Evolutionary conservation across 192 early-diverging fungal species (phyloP).

Genomic region (Coemansia sp.): DNA sequence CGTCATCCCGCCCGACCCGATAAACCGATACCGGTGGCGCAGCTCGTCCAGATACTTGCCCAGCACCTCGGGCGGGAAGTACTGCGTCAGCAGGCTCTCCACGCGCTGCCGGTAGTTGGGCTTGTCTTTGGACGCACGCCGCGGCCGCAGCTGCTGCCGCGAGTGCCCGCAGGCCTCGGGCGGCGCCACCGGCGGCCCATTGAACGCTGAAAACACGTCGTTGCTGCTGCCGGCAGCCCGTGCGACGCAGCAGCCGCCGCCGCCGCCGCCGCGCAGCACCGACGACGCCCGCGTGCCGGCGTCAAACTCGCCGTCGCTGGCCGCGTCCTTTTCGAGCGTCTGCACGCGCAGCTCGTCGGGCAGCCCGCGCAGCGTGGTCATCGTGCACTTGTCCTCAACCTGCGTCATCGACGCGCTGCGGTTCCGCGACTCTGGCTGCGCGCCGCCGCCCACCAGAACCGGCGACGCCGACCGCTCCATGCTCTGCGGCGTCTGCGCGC

Average conservation of each 20-base stretch:
- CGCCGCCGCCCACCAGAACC: constrained; percentile 28
- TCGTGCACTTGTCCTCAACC: constrained; percentile 44
- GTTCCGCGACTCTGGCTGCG: constrained; percentile 12
- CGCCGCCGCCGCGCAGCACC: constrained; percentile 46
- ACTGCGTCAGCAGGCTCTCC: constrained; percentile 46
- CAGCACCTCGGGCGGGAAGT: constrained; percentile 38
- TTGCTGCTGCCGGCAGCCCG: background rate
- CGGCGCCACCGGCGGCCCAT: constrained; percentile 44
- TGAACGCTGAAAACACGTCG: constrained; percentile 39
- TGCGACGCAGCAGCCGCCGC: background rate
- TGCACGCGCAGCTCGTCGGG: constrained; percentile 18
- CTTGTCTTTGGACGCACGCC: constrained; percentile 29
- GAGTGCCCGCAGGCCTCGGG: constrained; percentile 16
- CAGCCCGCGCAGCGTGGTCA: constrained; percentile 44
- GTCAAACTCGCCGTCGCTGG: constrained; percentile 7
- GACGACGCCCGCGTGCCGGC: constrained; percentile 14
- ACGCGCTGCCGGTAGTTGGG: constrained; percentile 47
- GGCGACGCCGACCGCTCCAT: constrained; percentile 21
- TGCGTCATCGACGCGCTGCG: constrained; percentile 37
- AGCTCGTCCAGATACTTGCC: constrained; percentile 47
- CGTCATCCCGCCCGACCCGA: constrained; percentile 45
- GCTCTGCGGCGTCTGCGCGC: constrained; percentile 26
- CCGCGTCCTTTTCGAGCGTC: constrained; percentile 7
- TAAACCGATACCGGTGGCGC: constrained; percentile 46
- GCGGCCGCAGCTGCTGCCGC: constrained; percentile 20